phyloP scores from a whole-genome alignment of 345 rosid genomes.

The Anacardium occidentale region DNA sequence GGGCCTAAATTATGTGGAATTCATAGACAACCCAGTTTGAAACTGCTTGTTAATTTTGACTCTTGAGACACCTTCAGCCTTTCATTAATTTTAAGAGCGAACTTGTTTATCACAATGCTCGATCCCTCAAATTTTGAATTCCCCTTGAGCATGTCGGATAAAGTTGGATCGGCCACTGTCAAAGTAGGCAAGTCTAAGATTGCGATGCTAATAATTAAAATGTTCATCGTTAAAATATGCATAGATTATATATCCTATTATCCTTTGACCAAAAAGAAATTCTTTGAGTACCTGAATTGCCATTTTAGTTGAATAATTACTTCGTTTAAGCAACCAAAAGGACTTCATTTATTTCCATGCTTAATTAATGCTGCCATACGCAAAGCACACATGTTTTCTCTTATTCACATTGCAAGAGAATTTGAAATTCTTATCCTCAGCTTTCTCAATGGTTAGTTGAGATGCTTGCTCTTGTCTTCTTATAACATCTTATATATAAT shows the following conservation, averaged over 20 bases:
- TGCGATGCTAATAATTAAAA: background rate
- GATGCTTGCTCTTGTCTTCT: background rate
- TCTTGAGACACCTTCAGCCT: background rate
- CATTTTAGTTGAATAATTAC: background rate
- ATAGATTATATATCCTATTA: too few species aligned
- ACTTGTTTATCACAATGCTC: too few species aligned
- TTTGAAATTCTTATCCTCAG: background rate
- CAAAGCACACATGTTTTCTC: background rate
- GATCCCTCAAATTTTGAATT: too few species aligned
- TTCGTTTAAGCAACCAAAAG: background rate
- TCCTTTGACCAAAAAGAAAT: too few species aligned
- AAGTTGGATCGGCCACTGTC: too few species aligned
- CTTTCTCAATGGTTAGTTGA: background rate
- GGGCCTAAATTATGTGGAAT: background rate
- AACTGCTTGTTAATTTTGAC: background rate
- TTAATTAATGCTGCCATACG: background rate
- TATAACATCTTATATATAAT: too few species aligned
- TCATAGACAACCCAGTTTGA: too few species aligned
- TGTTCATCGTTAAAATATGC: too few species aligned
- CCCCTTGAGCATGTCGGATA: too few species aligned
- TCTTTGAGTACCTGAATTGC: too few species aligned
- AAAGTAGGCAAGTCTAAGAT: background rate
- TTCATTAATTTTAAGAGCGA: too few species aligned
- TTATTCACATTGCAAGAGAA: background rate
- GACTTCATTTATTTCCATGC: background rate